A percentile compares a stretch with the other conserved stretches of the same genome.
Conservation (phyloP, 345 rosid genomes). For the Stellera chamaejasme region DNA sequence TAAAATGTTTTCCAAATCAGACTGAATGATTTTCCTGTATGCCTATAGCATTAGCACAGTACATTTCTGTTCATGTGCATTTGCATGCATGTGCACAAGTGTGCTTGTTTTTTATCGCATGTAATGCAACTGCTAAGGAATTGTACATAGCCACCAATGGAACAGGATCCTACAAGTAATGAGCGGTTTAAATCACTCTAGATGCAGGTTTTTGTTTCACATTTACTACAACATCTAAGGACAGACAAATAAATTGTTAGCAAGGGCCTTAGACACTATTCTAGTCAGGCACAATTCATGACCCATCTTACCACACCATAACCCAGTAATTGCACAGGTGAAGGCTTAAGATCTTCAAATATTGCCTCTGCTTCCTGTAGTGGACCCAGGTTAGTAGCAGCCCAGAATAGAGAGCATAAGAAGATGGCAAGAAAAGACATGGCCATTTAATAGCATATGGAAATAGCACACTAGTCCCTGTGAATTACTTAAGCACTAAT, state of each 20-base stretch:
- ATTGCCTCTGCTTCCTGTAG: slow-evolving; percentile 93
- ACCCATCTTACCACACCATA: slow-evolving; percentile 60
- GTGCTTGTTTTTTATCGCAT: no score
- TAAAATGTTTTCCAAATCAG: no score
- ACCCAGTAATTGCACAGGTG: slow-evolving; percentile 62
- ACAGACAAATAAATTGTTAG: background rate
- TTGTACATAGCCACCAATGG: no score
- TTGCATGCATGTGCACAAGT: no score
- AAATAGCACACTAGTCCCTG: background rate
- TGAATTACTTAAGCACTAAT: no score
- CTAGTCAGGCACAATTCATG: background rate
- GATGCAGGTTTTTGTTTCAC: background rate
- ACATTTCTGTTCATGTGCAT: no score
- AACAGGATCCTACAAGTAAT: no score
- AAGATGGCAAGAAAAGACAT: background rate
- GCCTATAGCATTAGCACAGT: no score
- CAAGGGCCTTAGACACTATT: background rate
- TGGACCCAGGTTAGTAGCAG: background rate
- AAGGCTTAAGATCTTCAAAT: slow-evolving; percentile 66
- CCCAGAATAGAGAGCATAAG: background rate
- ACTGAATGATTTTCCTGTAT: no score
- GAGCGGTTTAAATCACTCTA: background rate
- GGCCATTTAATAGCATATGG: background rate
- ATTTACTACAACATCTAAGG: background rate
- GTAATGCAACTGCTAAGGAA: no score